Evolutionary conservation across 495 filamentous ascomycete species (phyloP), one percentile per base, ranked within the genome.

Genomic region (Monascus purpureus): DNA sequence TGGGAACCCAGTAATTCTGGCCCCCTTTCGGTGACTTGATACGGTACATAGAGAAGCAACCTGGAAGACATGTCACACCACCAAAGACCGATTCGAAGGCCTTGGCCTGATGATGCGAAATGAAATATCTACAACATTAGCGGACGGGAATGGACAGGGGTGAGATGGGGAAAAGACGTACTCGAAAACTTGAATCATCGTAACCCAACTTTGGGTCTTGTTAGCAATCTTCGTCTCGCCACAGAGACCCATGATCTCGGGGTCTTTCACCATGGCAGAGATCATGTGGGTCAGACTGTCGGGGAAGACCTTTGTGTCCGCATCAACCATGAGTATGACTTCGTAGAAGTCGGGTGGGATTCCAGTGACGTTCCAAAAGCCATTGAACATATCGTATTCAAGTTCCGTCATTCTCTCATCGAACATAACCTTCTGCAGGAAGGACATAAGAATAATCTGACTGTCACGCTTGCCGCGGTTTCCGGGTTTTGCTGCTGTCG

Each of bases 381-480:
- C 92, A 46, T 96, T 99, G 63, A 96, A 96, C 81, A 99, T 96
- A 48, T 99, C 92, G 43, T 86, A 99, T 50, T 99, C 92, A n/a
- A 99, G 73, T 50, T 99, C 87, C 3, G 92, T 96, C 92, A 99
- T 99, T 23, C 92, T 81, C 55, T 99, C 92, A 51, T 99, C 92
- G 50, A 99, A 99, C 92, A 99, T 99, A 40, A 99, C 90, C 59
- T 99, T 99, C 54, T 99, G 92, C 44, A 99, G 62, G 70, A 99
- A 99, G 13, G 85, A 93, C 92, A 99, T 99, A 29, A 99, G 59
- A 43, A 99, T 88, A 49, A 99, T 95, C 56, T 99, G 92, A 59
- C 81, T 87, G 67, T 99, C 92, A 51, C 92, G 79, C 63, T 99
- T 99, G 46, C 92, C 92, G 43, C 92, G 74, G 53, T 99, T 99